Percentiles rank a stretch among this genome's conserved stretches.
These are phyloP conservation scores for Fraxinus nigra DNA, from an alignment of 305 asterid genomes.

Conservation along the genomic window DNA sequence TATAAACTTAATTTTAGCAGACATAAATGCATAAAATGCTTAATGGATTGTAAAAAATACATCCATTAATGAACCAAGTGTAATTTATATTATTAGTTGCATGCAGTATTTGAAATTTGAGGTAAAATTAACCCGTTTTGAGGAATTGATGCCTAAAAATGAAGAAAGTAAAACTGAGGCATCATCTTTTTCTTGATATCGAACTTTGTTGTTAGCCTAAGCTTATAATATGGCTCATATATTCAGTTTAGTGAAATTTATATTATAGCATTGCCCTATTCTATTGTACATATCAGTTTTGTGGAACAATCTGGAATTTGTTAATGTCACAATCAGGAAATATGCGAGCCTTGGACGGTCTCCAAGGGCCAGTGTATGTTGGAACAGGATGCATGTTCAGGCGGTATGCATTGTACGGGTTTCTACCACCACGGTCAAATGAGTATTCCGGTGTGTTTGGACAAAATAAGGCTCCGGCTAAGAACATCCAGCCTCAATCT, in stretches of 20 bases:
- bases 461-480: conserved; percentile 50
- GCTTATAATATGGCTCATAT: background rate
- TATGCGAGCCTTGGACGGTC: conserved; percentile 97
- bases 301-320: conserved; percentile 4
- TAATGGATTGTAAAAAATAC: no score
- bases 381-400: conserved; percentile 97
- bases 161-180: background rate
- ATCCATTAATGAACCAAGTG: background rate
- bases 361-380: conserved; percentile 94
- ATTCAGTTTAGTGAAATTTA: background rate
- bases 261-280: background rate
- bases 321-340: conserved; percentile 46
- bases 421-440: conserved; percentile 75
- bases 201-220: background rate
- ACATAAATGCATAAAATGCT: background rate
- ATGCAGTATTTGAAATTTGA: background rate
- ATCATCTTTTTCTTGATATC: background rate
- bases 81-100: background rate
- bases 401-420: conserved; percentile 84
- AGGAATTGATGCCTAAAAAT: background rate
- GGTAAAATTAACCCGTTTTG: background rate
- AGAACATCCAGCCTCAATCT: conserved; percentile 23
- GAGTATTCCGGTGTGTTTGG: conserved; percentile 81
- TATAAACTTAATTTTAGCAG: background rate
- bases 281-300: background rate